phyloP scores from a whole-genome alignment of 208 protist genomes.

The Crithidia sp. region DNA sequence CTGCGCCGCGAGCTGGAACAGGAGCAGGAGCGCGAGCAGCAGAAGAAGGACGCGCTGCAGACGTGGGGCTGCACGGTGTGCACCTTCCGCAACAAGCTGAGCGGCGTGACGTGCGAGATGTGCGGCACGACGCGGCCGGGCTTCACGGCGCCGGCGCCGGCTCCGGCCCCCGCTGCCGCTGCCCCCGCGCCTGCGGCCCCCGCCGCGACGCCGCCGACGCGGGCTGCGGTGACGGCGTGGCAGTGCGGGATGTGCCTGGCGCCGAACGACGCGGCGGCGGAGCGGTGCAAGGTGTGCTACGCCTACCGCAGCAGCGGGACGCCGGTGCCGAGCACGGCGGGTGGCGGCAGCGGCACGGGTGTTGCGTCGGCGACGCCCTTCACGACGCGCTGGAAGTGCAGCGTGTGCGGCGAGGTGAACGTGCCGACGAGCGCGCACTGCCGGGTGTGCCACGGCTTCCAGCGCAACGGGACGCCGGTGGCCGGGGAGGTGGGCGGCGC shows the following conservation, averaged over 20 bases:
- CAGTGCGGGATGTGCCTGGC: conserved; percentile 70
- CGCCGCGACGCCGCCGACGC: background rate
- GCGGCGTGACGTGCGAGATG: conserved; percentile 62
- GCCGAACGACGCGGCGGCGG: conserved; percentile 50
- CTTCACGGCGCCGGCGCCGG: conserved; percentile 24
- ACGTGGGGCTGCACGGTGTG: conserved; percentile 81
- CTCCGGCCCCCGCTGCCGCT: background rate
- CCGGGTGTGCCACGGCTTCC: conserved; percentile 62
- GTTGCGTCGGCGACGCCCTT: conserved; percentile 19
- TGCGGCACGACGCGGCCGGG: conserved; percentile 60
- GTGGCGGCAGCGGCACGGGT: background rate
- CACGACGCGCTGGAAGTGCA: conserved; percentile 58
- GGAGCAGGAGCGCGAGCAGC: conserved; percentile 75
- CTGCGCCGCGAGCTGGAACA: conserved; percentile 79
- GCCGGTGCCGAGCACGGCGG: conserved; percentile 21
- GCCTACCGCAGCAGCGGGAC: conserved; percentile 53
- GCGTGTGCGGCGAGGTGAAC: conserved; percentile 70
- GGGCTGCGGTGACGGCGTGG: conserved; percentile 53
- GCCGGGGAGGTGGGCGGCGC: conserved; percentile 4
- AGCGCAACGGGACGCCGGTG: conserved; percentile 65
- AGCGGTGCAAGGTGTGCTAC: conserved; percentile 65
- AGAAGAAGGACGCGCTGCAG: conserved; percentile 64
- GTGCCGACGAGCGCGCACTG: conserved; percentile 42
- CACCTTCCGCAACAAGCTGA: conserved; percentile 78
- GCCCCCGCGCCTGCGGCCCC: background rate